A percentile compares a stretch with the other conserved stretches of the same genome.
phyloP scores from a whole-genome alignment of 1,284 basidiomycete species.

The Singerocomus inundabilis region DNA sequence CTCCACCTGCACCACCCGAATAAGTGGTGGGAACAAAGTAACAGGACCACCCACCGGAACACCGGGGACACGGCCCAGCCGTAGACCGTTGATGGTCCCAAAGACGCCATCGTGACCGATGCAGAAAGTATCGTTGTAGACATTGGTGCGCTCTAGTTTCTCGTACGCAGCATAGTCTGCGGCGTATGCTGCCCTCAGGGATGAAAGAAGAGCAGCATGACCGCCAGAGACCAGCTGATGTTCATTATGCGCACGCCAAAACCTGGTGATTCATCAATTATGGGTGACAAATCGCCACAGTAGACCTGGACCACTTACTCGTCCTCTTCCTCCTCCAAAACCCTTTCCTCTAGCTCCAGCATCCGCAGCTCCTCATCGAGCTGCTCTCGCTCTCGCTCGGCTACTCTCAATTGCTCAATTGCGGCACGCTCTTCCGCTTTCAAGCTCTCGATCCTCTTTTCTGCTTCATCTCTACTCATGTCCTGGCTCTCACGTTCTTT shows the following conservation, averaged over 20 bases:
- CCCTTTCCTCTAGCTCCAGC: conserved; percentile 75
- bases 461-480: conserved; percentile 59
- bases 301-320: conserved; percentile 52
- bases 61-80: conserved; percentile 83
- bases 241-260: conserved; percentile 80
- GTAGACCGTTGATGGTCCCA: conserved; percentile 95
- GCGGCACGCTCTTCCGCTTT: conserved; percentile 72
- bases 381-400: conserved; percentile 72
- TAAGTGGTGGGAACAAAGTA: conserved; percentile 5
- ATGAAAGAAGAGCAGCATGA: conserved; percentile 67
- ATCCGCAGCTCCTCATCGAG: conserved; percentile 71
- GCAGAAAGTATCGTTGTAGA: conserved; percentile 98
- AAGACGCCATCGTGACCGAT: conserved; percentile 94
- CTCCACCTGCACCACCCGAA: conserved; percentile 63
- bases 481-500: conserved; percentile 64
- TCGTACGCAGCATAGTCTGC: conserved; percentile 75
- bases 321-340: conserved; percentile 72
- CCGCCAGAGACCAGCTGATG: conserved; percentile 65
- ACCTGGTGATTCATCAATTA: conserved; percentile 47
- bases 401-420: conserved; percentile 70
- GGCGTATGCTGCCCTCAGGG: conserved; percentile 73
- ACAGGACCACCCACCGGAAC: conserved; percentile 53
- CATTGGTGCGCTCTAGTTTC: conserved; percentile 90
- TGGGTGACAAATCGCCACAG: background rate
- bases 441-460: conserved; percentile 69